These are phyloP conservation scores for Astragalus membranaceus DNA, from an alignment of 306 rosid genomes.

Conservation along the genomic window DNA sequence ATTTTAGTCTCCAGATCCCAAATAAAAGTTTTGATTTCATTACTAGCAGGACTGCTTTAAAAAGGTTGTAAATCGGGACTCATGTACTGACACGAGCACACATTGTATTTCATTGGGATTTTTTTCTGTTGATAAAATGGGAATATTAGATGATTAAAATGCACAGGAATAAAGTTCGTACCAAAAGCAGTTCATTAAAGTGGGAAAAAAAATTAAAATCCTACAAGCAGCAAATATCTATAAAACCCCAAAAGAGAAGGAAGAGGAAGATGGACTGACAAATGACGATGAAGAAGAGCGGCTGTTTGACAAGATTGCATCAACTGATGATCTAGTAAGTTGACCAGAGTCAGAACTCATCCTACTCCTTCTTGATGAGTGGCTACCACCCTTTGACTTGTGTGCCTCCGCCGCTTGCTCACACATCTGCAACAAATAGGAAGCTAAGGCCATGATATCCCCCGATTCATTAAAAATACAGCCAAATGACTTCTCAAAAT, in stretches of 20 bases:
- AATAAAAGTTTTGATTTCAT: neutral
- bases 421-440: slow-evolving; percentile 63
- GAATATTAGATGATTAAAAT: neutral
- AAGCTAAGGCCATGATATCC: slow-evolving; percentile 17
- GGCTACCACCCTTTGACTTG: slow-evolving; percentile 68
- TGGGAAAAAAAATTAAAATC: neutral
- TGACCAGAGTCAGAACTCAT: slow-evolving; percentile 55
- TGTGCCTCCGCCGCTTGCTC: slow-evolving; percentile 97
- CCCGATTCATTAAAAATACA: neutral
- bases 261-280: slow-evolving; percentile 14
- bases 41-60: neutral
- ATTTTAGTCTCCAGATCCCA: neutral
- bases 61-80: neutral
- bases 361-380: slow-evolving; percentile 68
- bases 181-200: neutral
- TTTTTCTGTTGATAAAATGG: neutral
- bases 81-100: neutral
- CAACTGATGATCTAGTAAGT: slow-evolving; percentile 69
- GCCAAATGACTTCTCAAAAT: slow-evolving; percentile 10
- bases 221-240: slow-evolving; percentile 1
- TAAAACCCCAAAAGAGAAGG: slow-evolving; percentile 3
- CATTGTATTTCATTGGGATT: neutral
- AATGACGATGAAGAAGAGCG: slow-evolving; percentile 28
- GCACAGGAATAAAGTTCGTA: slow-evolving; percentile 6
- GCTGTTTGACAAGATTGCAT: slow-evolving; percentile 64